Evolutionary conservation across 805 yeast species (phyloP).

Genomic region (Saccharomycopsis fibuligera): DNA sequence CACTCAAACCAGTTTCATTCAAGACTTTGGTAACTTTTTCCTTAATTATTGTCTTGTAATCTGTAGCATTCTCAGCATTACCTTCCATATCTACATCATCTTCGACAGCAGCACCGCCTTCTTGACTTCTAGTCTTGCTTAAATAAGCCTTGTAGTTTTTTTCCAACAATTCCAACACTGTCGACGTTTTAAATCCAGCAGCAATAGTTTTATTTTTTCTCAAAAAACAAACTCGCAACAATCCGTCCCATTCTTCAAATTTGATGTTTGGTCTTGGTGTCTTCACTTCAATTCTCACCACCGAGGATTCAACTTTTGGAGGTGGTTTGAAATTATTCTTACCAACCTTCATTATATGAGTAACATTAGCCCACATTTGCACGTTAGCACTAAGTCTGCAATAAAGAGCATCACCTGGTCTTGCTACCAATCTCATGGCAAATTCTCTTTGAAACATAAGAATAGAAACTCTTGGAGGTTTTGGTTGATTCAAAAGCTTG

Average conservation of each 20-base stretch:
- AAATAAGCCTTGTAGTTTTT: constrained; percentile 81
- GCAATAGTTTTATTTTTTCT: constrained; percentile 89
- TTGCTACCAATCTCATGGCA: constrained; percentile 85
- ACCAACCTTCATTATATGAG: constrained; percentile 98
- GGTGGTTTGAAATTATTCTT: constrained; percentile 96
- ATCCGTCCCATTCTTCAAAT: constrained; percentile 95
- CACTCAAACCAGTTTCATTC: constrained; percentile 71
- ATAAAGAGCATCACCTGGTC: constrained; percentile 93
- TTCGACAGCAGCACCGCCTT: constrained; percentile 33
- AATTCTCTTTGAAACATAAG: constrained; percentile 98
- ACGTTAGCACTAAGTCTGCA: constrained; percentile 94
- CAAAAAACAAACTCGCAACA: constrained; percentile 83
- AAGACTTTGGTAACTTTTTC: constrained; percentile 68
- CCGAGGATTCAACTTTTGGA: constrained; percentile 96
- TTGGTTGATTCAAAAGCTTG: constrained; percentile 81
- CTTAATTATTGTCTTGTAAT: constrained; percentile 41
- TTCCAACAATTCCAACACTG: constrained; percentile 75
- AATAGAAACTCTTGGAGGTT: constrained; percentile 90
- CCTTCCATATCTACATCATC: constrained; percentile 36
- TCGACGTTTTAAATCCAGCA: constrained; percentile 83
- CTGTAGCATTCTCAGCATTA: constrained; percentile 29
- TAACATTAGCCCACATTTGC: constrained; percentile 99
- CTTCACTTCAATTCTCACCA: constrained; percentile 88
- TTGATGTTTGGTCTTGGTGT: constrained; percentile 91
- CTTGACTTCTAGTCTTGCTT: constrained; percentile 25